Percentiles rank a stretch among this genome's conserved stretches.
phyloP scores from a whole-genome alignment of 2,329 filamentous ascomycete species.

The Alternaria ventricosa region DNA sequence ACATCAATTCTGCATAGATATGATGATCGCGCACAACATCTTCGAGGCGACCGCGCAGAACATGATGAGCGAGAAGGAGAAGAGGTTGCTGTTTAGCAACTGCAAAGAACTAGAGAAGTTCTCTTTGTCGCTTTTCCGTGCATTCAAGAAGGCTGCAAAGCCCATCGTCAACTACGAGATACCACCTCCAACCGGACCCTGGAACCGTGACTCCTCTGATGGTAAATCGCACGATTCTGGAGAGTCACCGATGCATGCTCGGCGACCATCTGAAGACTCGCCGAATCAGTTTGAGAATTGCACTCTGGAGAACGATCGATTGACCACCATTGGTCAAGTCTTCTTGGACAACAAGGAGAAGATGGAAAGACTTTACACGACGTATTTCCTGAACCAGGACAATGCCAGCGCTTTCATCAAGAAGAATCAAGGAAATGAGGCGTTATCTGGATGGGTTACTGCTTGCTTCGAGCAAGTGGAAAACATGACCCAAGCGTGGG shows the following conservation, averaged over 20 bases:
- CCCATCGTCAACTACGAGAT: conserved; percentile 70
- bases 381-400: conserved; percentile 70
- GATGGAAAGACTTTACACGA: conserved; percentile 70
- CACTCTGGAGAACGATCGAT: conserved; percentile 59
- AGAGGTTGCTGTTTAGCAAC: conserved; percentile 91
- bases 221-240: conserved; percentile 20
- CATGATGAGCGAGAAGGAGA: conserved; percentile 79
- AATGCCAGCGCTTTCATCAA: conserved; percentile 68
- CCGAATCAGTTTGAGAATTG: conserved; percentile 41
- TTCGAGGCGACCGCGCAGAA: conserved; percentile 92
- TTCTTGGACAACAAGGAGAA: conserved; percentile 63
- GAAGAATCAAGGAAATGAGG: conserved; percentile 60
- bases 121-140: conserved; percentile 76
- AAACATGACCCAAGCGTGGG: conserved; percentile 92
- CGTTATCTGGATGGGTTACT: conserved; percentile 80
- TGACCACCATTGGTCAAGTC: conserved; percentile 64
- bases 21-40: conserved; percentile 97
- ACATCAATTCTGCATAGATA: conserved; percentile 86
- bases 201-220: conserved; percentile 33
- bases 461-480: conserved; percentile 93
- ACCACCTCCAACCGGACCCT: conserved; percentile 32
- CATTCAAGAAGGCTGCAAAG: conserved; percentile 80
- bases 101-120: conserved; percentile 89
- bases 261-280: conserved; percentile 27
- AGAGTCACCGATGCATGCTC: conserved; percentile 24